Percentiles rank a stretch among this genome's conserved stretches.
Conservation (phyloP, 495 filamentous ascomycete genomes). For the Lophiostoma macrostomum region DNA sequence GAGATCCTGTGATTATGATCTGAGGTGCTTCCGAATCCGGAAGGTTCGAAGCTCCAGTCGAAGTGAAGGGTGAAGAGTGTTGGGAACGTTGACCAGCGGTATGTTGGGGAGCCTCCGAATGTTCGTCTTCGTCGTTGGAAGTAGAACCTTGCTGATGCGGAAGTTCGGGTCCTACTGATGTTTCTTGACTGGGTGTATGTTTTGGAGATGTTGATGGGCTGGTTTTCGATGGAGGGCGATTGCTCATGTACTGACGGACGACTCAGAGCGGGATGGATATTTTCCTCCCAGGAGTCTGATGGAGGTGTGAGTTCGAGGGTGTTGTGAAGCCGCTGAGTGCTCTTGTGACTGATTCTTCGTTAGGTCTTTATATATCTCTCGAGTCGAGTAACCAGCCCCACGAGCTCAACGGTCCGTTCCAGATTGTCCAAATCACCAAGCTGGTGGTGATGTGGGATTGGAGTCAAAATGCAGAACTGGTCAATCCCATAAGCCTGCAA, state of each 20-base stretch:
- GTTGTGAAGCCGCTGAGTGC: constrained; percentile 13
- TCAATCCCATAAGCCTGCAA: constrained; percentile 8
- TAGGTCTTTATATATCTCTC: constrained; percentile 20
- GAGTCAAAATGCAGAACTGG: constrained; percentile 11
- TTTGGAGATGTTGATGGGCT: constrained; percentile 17
- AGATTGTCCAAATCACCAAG: constrained; percentile 12
- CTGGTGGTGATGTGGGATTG: constrained; percentile 8
- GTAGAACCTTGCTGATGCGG: constrained; percentile 1
- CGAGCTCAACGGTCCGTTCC: not conserved
- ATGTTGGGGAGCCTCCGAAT: constrained; percentile 14
- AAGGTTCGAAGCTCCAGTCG: not conserved
- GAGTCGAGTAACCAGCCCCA: not conserved
- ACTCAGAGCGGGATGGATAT: not conserved
- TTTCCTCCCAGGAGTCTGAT: too few species aligned
- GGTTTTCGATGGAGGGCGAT: constrained; percentile 6
- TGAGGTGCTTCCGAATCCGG: constrained; percentile 3
- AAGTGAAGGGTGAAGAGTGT: not conserved
- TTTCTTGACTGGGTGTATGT: not conserved
- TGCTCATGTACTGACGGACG: constrained; percentile 16
- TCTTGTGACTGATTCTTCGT: constrained; percentile 11
- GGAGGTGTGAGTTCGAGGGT: not conserved
- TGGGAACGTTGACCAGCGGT: constrained; percentile 5
- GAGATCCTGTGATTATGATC: constrained; percentile 20
- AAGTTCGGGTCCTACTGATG: constrained; percentile 1
- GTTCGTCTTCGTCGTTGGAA: not conserved